Evolutionary conservation across 129 eudicot genomes (phyloP).

Genomic region (Artemisia tridentata): DNA sequence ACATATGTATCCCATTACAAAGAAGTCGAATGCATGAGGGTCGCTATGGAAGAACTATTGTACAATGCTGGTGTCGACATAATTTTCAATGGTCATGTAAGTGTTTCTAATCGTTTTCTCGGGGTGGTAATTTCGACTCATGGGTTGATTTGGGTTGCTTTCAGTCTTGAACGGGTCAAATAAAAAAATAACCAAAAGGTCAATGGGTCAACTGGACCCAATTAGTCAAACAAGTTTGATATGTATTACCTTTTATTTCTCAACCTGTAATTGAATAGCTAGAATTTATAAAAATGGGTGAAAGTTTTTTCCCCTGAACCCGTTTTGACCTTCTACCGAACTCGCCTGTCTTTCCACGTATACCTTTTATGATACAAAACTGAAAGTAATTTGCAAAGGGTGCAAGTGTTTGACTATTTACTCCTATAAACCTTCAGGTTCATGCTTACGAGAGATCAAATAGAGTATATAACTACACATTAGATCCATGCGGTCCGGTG

Average conservation of each 20-base stretch:
- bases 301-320: not conserved
- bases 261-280: too few relatives aligned
- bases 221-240: not conserved
- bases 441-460: slow-evolving; percentile 95
- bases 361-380: not conserved
- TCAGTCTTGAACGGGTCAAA: not conserved
- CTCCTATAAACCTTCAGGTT: slow-evolving; percentile 45
- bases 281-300: not conserved
- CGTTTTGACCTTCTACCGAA: not conserved
- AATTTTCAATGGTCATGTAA: slow-evolving; percentile 90
- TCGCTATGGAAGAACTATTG: slow-evolving; percentile 81
- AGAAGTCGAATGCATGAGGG: slow-evolving; percentile 92
- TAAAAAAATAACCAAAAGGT: not conserved
- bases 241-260: too few relatives aligned
- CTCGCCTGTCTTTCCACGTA: not conserved
- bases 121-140: not conserved
- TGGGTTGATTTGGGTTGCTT: not conserved
- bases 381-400: not conserved
- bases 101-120: slow-evolving; percentile 18
- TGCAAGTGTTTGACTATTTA: not conserved
- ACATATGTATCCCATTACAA: slow-evolving; percentile 79
- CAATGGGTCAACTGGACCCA: not conserved
- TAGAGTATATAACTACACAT: slow-evolving; percentile 74
- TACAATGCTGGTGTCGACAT: slow-evolving; percentile 70
- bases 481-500: slow-evolving; percentile 89